Percentiles rank a stretch among this genome's conserved stretches.
Evolutionary conservation across 2,329 filamentous ascomycete species (phyloP).

Genomic region (Salinomyces thailandicus): DNA sequence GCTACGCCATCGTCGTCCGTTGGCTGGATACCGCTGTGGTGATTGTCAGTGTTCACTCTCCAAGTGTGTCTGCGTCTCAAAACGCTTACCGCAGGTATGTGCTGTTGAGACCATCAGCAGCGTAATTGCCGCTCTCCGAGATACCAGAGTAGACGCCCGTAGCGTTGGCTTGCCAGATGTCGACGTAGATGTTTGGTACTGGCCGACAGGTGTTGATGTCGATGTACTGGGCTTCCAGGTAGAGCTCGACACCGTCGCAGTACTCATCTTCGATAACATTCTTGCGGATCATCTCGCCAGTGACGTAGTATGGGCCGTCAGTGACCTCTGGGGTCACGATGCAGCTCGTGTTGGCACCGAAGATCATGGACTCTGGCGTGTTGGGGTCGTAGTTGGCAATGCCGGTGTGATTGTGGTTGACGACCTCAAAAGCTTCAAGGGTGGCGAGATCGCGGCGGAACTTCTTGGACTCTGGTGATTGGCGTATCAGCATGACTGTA

Average conservation of each 20-base stretch:
- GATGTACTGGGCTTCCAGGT: constrained; percentile 36
- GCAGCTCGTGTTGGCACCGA: constrained; percentile 18
- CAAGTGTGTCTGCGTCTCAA: neutral
- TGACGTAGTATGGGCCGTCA: constrained; percentile 27
- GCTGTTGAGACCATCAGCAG: constrained; percentile 19
- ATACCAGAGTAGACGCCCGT: constrained; percentile 38
- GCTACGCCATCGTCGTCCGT: constrained; percentile 33
- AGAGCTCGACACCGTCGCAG: constrained; percentile 24
- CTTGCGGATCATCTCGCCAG: constrained; percentile 30
- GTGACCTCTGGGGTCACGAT: constrained; percentile 22
- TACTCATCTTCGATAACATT: constrained; percentile 34
- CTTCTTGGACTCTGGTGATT: neutral
- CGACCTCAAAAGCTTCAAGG: neutral
- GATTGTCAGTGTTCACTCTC: neutral
- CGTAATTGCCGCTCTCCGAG: constrained; percentile 25
- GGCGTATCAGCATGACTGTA: too few relatives aligned
- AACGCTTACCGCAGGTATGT: constrained; percentile 1
- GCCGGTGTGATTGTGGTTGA: constrained; percentile 2
- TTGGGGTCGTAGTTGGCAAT: neutral
- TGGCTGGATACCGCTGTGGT: constrained; percentile 30
- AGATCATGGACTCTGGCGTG: constrained; percentile 6
- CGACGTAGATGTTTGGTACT: constrained; percentile 33
- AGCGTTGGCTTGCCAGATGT: constrained; percentile 32
- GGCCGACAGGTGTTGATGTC: constrained; percentile 34
- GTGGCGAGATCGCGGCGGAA: constrained; percentile 3